Percentiles rank a stretch among this genome's conserved stretches.
Conservation (phyloP, 2,329 filamentous ascomycete genomes). For the Pseudogymnoascus sp. region DNA sequence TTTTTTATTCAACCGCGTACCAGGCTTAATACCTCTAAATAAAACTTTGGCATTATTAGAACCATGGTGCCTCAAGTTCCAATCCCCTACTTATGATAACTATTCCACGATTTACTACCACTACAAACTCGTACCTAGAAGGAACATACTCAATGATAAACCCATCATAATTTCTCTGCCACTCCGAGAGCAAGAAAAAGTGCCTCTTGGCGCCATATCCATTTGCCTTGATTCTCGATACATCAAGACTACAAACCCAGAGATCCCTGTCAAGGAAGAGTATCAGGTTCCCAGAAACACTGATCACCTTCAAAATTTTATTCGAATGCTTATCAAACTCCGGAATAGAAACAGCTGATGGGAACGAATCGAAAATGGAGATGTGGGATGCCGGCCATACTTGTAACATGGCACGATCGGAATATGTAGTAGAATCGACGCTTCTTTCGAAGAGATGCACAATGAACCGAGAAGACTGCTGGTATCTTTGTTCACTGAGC, state of each 20-base stretch:
- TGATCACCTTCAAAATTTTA: slow-evolving; percentile 14
- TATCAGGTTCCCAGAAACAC: slow-evolving; percentile 13
- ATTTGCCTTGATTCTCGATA: neutral
- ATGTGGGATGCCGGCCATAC: neutral
- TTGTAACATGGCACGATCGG: neutral
- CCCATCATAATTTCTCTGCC: slow-evolving; percentile 11
- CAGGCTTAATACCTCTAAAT: too few species aligned
- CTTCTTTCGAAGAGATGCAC: neutral
- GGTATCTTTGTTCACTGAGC: neutral
- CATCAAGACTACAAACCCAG: slow-evolving; percentile 24
- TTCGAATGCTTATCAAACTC: neutral
- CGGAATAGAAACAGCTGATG: neutral
- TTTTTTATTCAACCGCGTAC: too few species aligned
- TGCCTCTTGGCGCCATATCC: slow-evolving; percentile 10
- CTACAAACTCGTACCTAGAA: slow-evolving; percentile 13
- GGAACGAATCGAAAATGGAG: neutral
- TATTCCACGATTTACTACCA: slow-evolving; percentile 14
- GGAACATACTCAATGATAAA: slow-evolving; percentile 14
- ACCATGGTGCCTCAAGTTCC: slow-evolving; percentile 14
- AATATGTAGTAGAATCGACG: neutral
- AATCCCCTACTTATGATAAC: slow-evolving; percentile 15
- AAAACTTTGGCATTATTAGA: neutral
- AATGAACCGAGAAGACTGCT: neutral
- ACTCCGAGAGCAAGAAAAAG: slow-evolving; percentile 18
- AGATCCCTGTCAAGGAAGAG: slow-evolving; percentile 22